These are phyloP conservation scores for Mycena latifolia DNA, from an alignment of 768 basidiomycete species.

Conservation along the genomic window DNA sequence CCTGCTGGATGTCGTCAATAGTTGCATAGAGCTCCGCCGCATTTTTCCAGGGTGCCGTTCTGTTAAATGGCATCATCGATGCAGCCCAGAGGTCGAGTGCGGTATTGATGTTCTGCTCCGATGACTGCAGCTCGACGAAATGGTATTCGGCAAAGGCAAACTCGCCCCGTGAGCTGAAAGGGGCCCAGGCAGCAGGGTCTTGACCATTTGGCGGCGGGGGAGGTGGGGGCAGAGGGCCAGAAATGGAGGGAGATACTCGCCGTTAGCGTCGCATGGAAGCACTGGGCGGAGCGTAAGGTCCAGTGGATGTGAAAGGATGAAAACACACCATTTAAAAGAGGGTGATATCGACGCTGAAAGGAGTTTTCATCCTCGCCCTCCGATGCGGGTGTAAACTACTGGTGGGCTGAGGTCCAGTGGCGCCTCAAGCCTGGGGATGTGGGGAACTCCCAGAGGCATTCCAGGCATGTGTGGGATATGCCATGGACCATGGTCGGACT, in stretches of 20 bases:
- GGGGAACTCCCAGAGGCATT: background rate
- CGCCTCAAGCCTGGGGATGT: background rate
- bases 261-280: conserved; percentile 9
- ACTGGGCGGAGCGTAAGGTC: background rate
- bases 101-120: background rate
- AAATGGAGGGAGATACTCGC: background rate
- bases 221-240: background rate
- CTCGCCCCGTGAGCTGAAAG: background rate
- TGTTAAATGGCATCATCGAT: background rate
- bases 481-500: conserved; percentile 27
- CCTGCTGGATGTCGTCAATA: conserved; percentile 41
- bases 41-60: conserved; percentile 11
- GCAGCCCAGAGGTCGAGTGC: conserved; percentile 26
- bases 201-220: conserved; percentile 15
- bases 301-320: background rate
- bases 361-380: conserved; percentile 21
- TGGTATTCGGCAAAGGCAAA: conserved; percentile 23
- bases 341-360: conserved; percentile 4
- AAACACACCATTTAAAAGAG: background rate
- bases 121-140: conserved; percentile 7
- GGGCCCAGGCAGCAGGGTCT: conserved; percentile 14
- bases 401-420: background rate
- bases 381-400: conserved; percentile 17
- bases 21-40: conserved; percentile 38
- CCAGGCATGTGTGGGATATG: conserved; percentile 1